Base-by-base conservation (phyloP, 2,329 filamentous ascomycete species). In the Colletotrichum sp. region DNA sequence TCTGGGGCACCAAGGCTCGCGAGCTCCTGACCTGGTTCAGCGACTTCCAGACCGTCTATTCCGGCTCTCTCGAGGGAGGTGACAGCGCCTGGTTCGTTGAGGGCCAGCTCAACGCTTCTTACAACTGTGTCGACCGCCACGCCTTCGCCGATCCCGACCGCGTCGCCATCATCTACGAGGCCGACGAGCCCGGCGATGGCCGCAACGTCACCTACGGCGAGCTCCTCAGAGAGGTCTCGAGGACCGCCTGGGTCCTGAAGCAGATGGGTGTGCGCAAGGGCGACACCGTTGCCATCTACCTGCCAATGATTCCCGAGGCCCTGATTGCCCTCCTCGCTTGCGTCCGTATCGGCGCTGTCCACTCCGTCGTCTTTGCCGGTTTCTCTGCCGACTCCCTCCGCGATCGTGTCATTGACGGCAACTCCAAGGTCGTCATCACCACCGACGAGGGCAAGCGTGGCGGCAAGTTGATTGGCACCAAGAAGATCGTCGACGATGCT, bases 281-380 rank as follows among this genome's bases (percentile, higher is more conserved):
- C 72, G 97, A 99, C 87, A 98, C 96, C 6, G 96, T 99, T 73
- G 97, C 96, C 78, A 95, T 99, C 79, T 99, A 99, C 89, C 88
- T 99, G 79, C 97, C 97, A 85, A 99, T 99, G 97, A 98, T 99
- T 85, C 97, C 97, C 72, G 96, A 99, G 87, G 97, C 97, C 8
- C 82, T 99, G 75, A 90, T 99, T 81, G 94, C 97, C 70, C 95
- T 99, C 86, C 90, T 99, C 72, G 97, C 97, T 77, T 98, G 96
- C 86, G 89, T 93, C 49, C 95, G 97, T 83, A 98, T 99, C 80
- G 97, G 97, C 78, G 97, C 97, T 55, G 91, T 99, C 26, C 97
- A 99, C 91, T 99, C 97, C 0, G 96, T 99, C 71, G 94, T 99
- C 79, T 99, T 99, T 83, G 97, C 97, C 72, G 97, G 97, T 76